These are phyloP conservation scores for Leccinum pallidistipes DNA, from an alignment of 1,284 basidiomycete species.

Conservation along the genomic window DNA sequence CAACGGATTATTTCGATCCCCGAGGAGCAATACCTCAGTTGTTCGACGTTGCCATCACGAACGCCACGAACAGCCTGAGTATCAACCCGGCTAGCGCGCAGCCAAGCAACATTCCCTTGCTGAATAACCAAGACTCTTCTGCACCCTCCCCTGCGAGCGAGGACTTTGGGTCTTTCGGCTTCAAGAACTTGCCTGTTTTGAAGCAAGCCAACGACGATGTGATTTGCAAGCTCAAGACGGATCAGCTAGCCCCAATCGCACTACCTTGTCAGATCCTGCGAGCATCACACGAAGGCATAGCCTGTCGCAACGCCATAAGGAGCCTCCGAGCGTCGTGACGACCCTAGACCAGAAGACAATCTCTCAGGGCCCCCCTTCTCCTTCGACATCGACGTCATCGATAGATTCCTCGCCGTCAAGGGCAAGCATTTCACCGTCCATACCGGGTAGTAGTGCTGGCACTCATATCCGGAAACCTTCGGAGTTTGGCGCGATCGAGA, in stretches of 20 bases:
- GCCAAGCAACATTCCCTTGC: constrained; percentile 50
- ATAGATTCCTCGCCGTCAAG: constrained; percentile 91
- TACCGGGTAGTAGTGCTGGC: constrained; percentile 55
- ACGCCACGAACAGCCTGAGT: constrained; percentile 47
- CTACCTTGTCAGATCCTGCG: constrained; percentile 67
- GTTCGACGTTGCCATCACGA: constrained; percentile 67
- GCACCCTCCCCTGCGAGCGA: constrained; percentile 57
- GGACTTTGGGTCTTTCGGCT: constrained; percentile 97
- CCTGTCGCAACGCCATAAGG: constrained; percentile 71
- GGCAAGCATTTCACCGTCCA: constrained; percentile 66
- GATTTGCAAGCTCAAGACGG: constrained; percentile 90
- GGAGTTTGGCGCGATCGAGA: constrained; percentile 80
- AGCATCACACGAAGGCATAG: constrained; percentile 63
- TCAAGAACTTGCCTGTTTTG: constrained; percentile 95
- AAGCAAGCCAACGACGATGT: constrained; percentile 99
- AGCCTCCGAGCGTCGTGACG: constrained; percentile 75
- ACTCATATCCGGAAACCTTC: constrained; percentile 80
- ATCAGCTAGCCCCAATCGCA: constrained; percentile 70
- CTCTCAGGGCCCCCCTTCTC: constrained; percentile 77
- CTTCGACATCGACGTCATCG: constrained; percentile 90
- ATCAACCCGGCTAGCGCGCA: constrained; percentile 41
- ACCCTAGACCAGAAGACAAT: constrained; percentile 59
- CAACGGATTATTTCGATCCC: constrained; percentile 98
- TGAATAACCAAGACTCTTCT: constrained; percentile 42
- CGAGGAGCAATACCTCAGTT: constrained; percentile 90